Evolutionary conservation across 768 basidiomycete genomes (phyloP).

Genomic region (Postia placenta): DNA sequence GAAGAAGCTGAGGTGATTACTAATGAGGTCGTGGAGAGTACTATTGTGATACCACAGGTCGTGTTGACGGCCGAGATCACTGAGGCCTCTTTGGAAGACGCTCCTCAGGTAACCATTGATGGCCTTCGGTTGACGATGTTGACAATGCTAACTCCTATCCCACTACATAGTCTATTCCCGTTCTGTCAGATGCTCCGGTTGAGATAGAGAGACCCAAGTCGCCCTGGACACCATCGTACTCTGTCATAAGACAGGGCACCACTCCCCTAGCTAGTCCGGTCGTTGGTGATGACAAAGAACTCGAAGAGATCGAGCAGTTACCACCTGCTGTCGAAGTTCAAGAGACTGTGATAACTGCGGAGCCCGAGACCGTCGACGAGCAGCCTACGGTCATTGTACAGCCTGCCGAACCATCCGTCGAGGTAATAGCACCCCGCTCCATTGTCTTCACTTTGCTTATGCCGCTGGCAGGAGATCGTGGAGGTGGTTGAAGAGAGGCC

Average conservation of each 20-base stretch:
- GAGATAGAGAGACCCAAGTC: constrained; percentile 15
- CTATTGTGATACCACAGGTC: constrained; percentile 3
- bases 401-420: too few species aligned
- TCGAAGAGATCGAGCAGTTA: constrained; percentile 13
- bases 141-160: too few species aligned
- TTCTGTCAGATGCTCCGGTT: too few species aligned
- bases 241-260: constrained; percentile 22
- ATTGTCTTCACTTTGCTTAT: too few species aligned
- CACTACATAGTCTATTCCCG: too few species aligned
- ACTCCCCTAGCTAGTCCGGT: constrained; percentile 15
- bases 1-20: too few species aligned
- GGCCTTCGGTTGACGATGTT: too few species aligned
- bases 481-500: constrained; percentile 5
- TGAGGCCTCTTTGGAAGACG: neutral
- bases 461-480: neutral
- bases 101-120: neutral
- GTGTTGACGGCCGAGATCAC: neutral
- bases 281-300: constrained; percentile 11
- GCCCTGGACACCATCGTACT: constrained; percentile 31
- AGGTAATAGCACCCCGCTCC: too few species aligned
- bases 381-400: constrained; percentile 7
- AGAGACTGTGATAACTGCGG: neutral
- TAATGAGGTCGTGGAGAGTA: constrained; percentile 3
- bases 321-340: neutral
- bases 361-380: constrained; percentile 6